These are phyloP conservation scores for Aspergillus leporis DNA, from an alignment of 495 filamentous ascomycete genomes.

Conservation along the genomic window DNA sequence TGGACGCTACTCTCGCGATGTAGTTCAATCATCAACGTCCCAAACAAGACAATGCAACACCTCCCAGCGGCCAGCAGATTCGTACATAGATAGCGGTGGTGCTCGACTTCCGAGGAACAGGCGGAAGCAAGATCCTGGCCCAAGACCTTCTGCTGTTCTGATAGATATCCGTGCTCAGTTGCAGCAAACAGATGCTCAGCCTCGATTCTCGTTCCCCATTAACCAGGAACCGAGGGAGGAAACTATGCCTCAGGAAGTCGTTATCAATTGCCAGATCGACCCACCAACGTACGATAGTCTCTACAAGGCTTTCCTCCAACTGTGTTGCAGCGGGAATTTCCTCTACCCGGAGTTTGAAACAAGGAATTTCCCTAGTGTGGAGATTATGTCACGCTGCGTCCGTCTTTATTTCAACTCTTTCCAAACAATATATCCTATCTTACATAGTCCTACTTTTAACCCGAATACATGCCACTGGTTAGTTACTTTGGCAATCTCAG, in stretches of 20 bases:
- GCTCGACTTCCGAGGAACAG: conserved; percentile 33
- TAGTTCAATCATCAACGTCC: conserved; percentile 21
- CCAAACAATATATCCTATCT: conserved; percentile 45
- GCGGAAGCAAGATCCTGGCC: conserved; percentile 28
- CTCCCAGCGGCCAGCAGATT: conserved; percentile 32
- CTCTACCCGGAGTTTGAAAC: conserved; percentile 41
- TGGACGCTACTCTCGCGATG: conserved; percentile 18
- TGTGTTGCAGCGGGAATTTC: conserved; percentile 38
- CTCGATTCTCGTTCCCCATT: conserved; percentile 29
- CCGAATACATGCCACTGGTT: conserved; percentile 44
- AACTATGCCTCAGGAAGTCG: conserved; percentile 12
- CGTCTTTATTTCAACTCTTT: conserved; percentile 41
- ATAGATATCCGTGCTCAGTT: conserved; percentile 14
- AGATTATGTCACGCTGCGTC: conserved; percentile 35
- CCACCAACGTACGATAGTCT: conserved; percentile 36
- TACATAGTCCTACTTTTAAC: conserved; percentile 45
- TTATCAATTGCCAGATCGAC: conserved; percentile 26
- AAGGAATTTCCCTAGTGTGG: conserved; percentile 32
- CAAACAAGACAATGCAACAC: conserved; percentile 22
- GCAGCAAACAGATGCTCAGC: conserved; percentile 9
- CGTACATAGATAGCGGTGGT: conserved; percentile 39
- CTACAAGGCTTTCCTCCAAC: conserved; percentile 31
- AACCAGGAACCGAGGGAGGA: conserved; percentile 20
- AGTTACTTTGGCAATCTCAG: conserved; percentile 41
- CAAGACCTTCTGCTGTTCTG: conserved; percentile 18